phyloP scores from a whole-genome alignment of 2,329 filamentous ascomycete genomes.

The Cryphonectria naterciae region DNA sequence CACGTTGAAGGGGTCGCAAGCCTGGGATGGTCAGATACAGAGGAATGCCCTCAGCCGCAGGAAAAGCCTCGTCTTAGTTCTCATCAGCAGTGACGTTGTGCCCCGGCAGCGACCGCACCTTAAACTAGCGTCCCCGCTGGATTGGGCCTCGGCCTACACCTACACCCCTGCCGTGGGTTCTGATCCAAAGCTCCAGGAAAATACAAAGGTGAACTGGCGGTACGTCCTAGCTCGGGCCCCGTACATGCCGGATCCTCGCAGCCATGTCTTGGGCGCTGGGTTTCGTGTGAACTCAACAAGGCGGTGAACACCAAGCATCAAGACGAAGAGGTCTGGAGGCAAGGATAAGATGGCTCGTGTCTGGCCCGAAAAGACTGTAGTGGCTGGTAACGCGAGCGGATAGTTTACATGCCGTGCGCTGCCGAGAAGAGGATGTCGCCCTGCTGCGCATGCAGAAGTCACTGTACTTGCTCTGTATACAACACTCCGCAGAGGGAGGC shows the following conservation, averaged over 20 bases:
- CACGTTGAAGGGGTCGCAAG: not conserved
- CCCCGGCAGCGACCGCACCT: constrained; percentile 12
- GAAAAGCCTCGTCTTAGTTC: not conserved
- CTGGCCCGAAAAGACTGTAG: constrained; percentile 12
- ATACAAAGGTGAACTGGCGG: constrained; percentile 13
- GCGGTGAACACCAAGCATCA: constrained; percentile 36
- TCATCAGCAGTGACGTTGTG: constrained; percentile 7
- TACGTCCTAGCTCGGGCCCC: constrained; percentile 15
- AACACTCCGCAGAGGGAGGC: not conserved
- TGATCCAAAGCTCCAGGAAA: not conserved
- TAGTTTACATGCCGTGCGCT: constrained; percentile 12
- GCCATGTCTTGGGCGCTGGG: constrained; percentile 20
- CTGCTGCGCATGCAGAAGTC: constrained; percentile 9
- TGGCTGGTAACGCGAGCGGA: constrained; percentile 12
- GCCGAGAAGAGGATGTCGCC: constrained; percentile 16
- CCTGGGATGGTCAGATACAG: not conserved
- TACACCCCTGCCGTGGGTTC: constrained; percentile 23
- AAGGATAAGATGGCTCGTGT: constrained; percentile 36
- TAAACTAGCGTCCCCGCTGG: constrained; percentile 19
- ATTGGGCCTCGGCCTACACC: constrained; percentile 13
- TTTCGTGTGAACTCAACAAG: constrained; percentile 34
- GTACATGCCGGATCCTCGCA: constrained; percentile 24
- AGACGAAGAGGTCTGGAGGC: constrained; percentile 36
- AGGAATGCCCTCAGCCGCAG: constrained; percentile 5
- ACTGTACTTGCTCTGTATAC: not conserved